Evolutionary conservation across 345 rosid genomes (phyloP).

Genomic region (Nephelium lappaceum): DNA sequence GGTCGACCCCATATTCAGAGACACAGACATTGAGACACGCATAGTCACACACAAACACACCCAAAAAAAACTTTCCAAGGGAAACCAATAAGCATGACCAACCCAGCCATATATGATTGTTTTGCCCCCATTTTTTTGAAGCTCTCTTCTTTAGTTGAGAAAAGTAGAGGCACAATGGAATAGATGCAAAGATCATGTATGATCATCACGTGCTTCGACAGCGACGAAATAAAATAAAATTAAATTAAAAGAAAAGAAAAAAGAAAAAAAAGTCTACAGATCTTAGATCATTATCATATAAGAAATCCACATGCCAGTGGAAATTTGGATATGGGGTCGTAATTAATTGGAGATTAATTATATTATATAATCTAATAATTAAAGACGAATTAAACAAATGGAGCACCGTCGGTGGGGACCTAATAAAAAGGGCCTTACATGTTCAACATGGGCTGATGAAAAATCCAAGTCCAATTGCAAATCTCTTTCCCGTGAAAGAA

Average conservation of each 20-base stretch:
- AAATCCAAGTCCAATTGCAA: background rate
- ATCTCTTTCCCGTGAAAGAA: background rate
- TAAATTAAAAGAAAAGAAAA: background rate
- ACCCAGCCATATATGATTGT: slow-evolving; percentile 12
- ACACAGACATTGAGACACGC: background rate
- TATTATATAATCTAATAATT: background rate
- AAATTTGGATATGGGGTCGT: background rate
- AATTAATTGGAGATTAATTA: background rate
- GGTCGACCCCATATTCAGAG: slow-evolving; percentile 35
- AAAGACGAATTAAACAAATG: background rate
- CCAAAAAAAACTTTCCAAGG: background rate
- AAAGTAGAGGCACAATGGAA: slow-evolving; percentile 18
- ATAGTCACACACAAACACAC: no score
- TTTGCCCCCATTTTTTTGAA: slow-evolving; percentile 6
- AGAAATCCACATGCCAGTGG: background rate
- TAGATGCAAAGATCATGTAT: background rate
- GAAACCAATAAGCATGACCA: background rate
- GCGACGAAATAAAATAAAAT: background rate
- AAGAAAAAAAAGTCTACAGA: slow-evolving; percentile 6
- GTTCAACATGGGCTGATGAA: background rate
- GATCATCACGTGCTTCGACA: slow-evolving; percentile 31
- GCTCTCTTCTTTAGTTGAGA: background rate
- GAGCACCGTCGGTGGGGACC: background rate
- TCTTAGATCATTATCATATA: slow-evolving; percentile 23
- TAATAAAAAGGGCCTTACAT: background rate